Evolutionary conservation across 2,329 filamentous ascomycete species (phyloP), one percentile per base, ranked within the genome.

Genomic region (Fusarium vanettenii): DNA sequence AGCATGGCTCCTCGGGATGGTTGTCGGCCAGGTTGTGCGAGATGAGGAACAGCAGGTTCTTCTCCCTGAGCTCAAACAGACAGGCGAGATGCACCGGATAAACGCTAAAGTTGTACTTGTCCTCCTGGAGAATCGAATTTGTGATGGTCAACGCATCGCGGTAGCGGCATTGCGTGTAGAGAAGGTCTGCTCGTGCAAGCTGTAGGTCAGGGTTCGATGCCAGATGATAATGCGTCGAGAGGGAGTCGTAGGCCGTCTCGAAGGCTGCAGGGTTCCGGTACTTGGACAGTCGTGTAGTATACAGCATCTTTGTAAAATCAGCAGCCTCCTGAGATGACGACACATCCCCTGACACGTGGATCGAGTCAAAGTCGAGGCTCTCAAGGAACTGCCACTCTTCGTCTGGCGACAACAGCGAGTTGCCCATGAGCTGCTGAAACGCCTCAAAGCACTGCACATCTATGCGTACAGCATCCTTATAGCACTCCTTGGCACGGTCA

Each of bases 381-480:
- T 97, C 93, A 50, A 98, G 88, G 72, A 98, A 98, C 60, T 92
- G 90, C 89, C 96, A 94, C 81, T 98, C 95, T 83, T 98, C 95
- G 39, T 94, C 92, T 0, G 95, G 95, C 57, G 91, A 91, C 90
- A 99, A 93, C 71, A 99, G 88, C 22, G 94, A 94, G 85, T 99
- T 99, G 85, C 95, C 95, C 92, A 98, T 98, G 65, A 99, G 89
- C 85, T 98, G 95, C 79, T 98, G 95, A 80, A 99, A 98, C 0
- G 97, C 97, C 84, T 99, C 97, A 81, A 98, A 98, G 84, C 97
- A 99, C 82, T 98, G 95, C 5, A 98, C 95, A 81, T 99, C 97
- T 80, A 99, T 98, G 71, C 94, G 92, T 55, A 98, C 95, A 2
- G 97, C 97, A 79, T 97, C 95, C 85, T 98, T 98, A 88, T 98